Conservation (phyloP, 805 yeast genomes). For the Wickerhamomyces chaumierensis region DNA sequence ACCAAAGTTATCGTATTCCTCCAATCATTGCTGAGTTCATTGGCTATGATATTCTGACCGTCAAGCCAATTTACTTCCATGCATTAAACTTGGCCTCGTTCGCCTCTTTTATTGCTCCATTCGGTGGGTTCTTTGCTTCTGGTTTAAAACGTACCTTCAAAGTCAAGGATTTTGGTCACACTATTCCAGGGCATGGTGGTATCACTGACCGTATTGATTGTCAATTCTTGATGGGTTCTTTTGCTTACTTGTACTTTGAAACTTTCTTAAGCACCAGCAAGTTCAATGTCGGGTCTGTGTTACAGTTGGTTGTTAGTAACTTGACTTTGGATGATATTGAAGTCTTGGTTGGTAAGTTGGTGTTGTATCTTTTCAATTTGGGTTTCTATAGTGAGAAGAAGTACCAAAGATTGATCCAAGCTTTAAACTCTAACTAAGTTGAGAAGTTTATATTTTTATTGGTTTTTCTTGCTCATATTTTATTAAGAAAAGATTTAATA, state of each 20-base stretch:
- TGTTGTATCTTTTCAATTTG: conserved; percentile 23
- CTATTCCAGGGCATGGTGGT: conserved; percentile 99
- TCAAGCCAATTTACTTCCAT: conserved; percentile 88
- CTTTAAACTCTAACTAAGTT: conserved; percentile 1
- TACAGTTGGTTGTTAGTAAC: conserved; percentile 68
- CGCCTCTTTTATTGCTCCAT: conserved; percentile 95
- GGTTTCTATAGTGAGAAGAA: conserved; percentile 27
- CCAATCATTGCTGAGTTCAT: conserved; percentile 42
- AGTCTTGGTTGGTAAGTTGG: conserved; percentile 46
- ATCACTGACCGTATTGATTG: conserved; percentile 96
- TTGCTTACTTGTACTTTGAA: conserved; percentile 84
- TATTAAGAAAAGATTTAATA: too few species aligned
- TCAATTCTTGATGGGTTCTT: conserved; percentile 96
- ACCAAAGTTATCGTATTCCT: conserved; percentile 72
- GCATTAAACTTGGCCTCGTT: conserved; percentile 79
- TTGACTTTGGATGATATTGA: conserved; percentile 55
- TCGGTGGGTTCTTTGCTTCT: conserved; percentile 96
- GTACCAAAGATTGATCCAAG: conserved; percentile 19
- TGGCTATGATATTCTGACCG: conserved; percentile 37
- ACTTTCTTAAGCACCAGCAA: conserved; percentile 73
- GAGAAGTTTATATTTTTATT: too few species aligned
- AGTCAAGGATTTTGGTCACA: conserved; percentile 94
- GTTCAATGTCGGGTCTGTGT: conserved; percentile 59
- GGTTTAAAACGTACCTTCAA: conserved; percentile 96
- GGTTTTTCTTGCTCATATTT: too few species aligned